These are phyloP conservation scores for Suhomyces emberorum DNA, from an alignment of 805 yeast species.

Conservation along the genomic window DNA sequence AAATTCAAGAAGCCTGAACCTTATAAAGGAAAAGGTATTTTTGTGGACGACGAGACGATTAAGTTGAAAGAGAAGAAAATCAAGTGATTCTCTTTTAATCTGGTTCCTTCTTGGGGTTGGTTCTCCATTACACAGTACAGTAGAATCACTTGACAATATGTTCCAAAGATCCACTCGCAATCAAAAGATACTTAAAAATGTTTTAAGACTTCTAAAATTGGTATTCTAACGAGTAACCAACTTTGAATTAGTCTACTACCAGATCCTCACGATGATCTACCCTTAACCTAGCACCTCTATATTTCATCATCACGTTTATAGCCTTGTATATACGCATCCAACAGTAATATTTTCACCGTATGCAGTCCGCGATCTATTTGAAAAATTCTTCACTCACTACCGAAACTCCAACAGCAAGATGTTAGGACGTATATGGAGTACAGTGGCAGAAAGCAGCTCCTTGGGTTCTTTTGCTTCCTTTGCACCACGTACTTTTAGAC, in stretches of 20 bases:
- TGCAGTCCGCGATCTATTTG: neutral
- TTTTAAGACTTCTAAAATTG: too few relatives aligned
- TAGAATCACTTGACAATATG: too few relatives aligned
- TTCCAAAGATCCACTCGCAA: too few relatives aligned
- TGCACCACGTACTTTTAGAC: conserved; percentile 2
- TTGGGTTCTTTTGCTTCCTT: neutral
- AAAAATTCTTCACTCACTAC: neutral
- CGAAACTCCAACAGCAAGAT: neutral
- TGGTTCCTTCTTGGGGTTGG: too few relatives aligned
- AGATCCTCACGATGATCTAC: too few relatives aligned
- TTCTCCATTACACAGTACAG: too few relatives aligned
- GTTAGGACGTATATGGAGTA: neutral
- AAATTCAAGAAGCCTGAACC: conserved; percentile 95
- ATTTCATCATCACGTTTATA: neutral
- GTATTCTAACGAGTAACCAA: too few relatives aligned
- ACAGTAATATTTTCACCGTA: neutral
- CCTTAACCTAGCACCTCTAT: too few relatives aligned
- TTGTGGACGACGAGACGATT: conserved; percentile 86
- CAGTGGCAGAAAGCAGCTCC: neutral
- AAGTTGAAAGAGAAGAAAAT: conserved; percentile 89
- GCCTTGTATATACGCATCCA: neutral
- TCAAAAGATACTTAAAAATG: too few relatives aligned
- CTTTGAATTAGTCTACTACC: too few relatives aligned
- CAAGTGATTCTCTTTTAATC: conserved; percentile 59
- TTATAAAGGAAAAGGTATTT: conserved; percentile 96